These are phyloP conservation scores for Ogataea kodamae DNA, from an alignment of 805 yeast species.

Conservation along the genomic window DNA sequence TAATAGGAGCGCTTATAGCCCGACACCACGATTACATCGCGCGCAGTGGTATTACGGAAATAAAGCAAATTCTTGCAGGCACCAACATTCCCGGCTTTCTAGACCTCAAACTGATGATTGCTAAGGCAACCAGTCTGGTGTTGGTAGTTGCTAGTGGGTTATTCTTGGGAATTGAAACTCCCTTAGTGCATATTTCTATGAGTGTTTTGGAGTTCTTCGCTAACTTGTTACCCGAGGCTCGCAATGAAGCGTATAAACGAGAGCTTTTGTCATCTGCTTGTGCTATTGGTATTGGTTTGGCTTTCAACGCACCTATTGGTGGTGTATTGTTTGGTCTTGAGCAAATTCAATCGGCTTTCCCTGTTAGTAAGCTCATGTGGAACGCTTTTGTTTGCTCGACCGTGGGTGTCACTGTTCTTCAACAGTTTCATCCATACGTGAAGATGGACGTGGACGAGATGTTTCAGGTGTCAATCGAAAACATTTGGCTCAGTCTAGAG, in stretches of 20 bases:
- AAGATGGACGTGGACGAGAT: conserved; percentile 40
- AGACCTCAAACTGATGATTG: conserved; percentile 46
- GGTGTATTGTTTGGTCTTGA: conserved; percentile 80
- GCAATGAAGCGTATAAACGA: conserved; percentile 58
- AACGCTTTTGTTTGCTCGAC: conserved; percentile 78
- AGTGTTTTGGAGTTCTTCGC: conserved; percentile 46
- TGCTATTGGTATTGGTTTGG: conserved; percentile 81
- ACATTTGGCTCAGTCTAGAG: conserved; percentile 71
- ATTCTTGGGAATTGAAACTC: conserved; percentile 87
- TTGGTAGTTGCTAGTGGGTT: conserved; percentile 72
- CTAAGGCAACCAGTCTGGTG: conserved; percentile 56
- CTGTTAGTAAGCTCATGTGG: conserved; percentile 71
- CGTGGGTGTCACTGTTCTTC: conserved; percentile 60
- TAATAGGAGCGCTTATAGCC: conserved; percentile 34
- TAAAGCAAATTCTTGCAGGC: conserved; percentile 67
- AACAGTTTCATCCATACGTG: conserved; percentile 47
- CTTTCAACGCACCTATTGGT: conserved; percentile 84
- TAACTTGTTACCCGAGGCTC: conserved; percentile 25
- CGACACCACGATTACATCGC: conserved; percentile 37
- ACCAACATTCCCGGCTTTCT: conserved; percentile 52
- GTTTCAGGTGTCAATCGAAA: conserved; percentile 63
- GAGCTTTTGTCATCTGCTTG: conserved; percentile 71
- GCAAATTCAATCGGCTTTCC: conserved; percentile 59
- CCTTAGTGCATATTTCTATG: conserved; percentile 75
- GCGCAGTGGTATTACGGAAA: conserved; percentile 71